A percentile compares a stretch with the other conserved stretches of the same genome.
Evolutionary conservation across 176 grass and related monocot species (phyloP).

Genomic region (Chrysopogon serrulatus): DNA sequence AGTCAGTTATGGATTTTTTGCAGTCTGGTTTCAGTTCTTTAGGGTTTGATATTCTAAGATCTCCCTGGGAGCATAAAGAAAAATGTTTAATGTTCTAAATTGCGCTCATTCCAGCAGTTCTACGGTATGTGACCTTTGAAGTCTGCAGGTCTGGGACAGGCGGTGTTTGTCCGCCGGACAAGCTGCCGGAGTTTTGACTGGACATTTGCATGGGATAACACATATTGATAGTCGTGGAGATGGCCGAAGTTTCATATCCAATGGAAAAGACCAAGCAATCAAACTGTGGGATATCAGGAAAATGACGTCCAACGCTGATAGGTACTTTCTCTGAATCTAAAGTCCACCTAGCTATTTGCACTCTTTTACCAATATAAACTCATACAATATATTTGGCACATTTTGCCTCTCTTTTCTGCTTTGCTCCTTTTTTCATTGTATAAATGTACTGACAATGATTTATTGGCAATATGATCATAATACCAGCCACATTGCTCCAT

Average conservation of each 20-base stretch:
- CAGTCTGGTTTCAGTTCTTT: background rate
- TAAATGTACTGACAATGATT: background rate
- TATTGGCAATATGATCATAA: background rate
- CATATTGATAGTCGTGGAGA: conserved; percentile 89
- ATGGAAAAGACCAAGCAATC: conserved; percentile 84
- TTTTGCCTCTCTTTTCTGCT: background rate
- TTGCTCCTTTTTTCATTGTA: background rate
- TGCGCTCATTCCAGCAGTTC: conserved; percentile 12
- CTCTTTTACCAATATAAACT: background rate
- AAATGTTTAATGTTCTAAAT: conserved; percentile 6
- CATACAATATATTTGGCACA: background rate
- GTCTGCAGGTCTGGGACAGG: conserved; percentile 82
- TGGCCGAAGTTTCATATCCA: conserved; percentile 91
- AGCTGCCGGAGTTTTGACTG: conserved; percentile 67
- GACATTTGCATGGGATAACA: conserved; percentile 82
- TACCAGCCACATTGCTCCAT: background rate
- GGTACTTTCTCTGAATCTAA: conserved; percentile 14
- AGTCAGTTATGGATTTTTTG: background rate
- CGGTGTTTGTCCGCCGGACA: conserved; percentile 64
- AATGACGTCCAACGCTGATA: conserved; percentile 61
- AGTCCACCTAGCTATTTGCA: background rate
- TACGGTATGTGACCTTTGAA: conserved; percentile 23
- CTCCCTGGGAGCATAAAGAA: background rate
- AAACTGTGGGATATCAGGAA: conserved; percentile 92
- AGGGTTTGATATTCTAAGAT: conserved; percentile 1